Evolutionary conservation across 176 grass and related monocot genomes (phyloP).

Genomic region (Thalia dealbata): DNA sequence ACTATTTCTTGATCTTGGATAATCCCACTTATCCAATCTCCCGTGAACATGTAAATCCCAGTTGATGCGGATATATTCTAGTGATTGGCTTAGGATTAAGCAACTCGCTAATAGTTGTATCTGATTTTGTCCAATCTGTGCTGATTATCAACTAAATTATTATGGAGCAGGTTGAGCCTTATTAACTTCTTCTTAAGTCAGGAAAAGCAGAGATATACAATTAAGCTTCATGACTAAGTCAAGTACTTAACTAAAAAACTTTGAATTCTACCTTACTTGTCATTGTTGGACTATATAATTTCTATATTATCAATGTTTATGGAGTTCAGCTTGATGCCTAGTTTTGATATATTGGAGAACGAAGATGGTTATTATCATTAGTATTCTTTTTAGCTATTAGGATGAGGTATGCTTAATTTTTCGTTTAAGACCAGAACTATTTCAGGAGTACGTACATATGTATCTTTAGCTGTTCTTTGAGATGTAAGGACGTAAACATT

Average conservation of each 20-base stretch:
- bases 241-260: no score
- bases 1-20: not conserved
- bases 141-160: not conserved
- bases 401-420: not conserved
- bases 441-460: constrained; percentile 23
- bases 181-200: no score
- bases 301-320: no score
- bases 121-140: not conserved
- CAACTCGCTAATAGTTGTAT: no score
- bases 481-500: not conserved
- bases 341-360: no score
- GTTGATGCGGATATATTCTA: not conserved
- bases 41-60: not conserved
- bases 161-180: no score
- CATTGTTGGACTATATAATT: no score
- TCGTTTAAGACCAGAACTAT: not conserved
- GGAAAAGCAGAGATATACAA: no score
- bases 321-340: no score
- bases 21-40: not conserved
- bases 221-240: no score
- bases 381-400: not conserved
- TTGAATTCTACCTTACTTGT: no score
- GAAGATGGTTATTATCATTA: not conserved
- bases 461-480: not conserved
- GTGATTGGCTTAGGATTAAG: not conserved